Evolutionary conservation across 75 land plant genomes (phyloP), one percentile per base, ranked within the genome.

Genomic region (Azolla pinnata): DNA sequence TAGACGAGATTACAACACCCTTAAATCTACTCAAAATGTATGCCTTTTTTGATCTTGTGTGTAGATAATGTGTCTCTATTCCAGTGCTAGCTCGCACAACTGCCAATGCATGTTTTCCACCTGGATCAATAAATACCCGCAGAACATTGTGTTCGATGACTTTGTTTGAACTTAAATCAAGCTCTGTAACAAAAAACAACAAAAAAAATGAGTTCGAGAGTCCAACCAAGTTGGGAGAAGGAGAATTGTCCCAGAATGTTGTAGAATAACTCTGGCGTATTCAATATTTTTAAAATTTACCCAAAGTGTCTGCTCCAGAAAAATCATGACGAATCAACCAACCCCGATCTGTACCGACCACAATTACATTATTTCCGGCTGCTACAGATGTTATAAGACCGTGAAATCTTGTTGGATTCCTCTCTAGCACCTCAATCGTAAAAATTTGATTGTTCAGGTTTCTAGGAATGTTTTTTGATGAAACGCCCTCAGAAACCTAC

Each of bases 241-340:
- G n/a, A n/a, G n/a, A n/a, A n/a, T n/a, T n/a, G n/a, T n/a, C n/a
- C n/a, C n/a, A n/a, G n/a, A n/a, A n/a, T n/a, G n/a, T n/a, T n/a
- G n/a, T n/a, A n/a, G n/a, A n/a, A n/a, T n/a, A n/a, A n/a, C n/a
- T n/a, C n/a, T n/a, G n/a, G n/a, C n/a, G n/a, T n/a, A n/a, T n/a
- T n/a, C n/a, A n/a, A n/a, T n/a, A n/a, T n/a, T n/a, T 25, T 33
- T 54, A 21, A 65, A 1, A 31, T 54, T 44, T 67, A 86, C 96
- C 97, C 24, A 66, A 62, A 55, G 78, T 71, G 56, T 82, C 86
- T n/a, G 80, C 81, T 44, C 62, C 75, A 0, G 74, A 80, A 49
- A 83, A 93, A 61, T 88, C 98, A 64, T 93, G 81, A 0, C 96
- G 77, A 26, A 88, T 73, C 29, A 93, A 51, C 96, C 96, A 93